These are phyloP conservation scores for Sabuloglossum arenarium DNA, from an alignment of 495 filamentous ascomycete genomes.

Conservation along the genomic window DNA sequence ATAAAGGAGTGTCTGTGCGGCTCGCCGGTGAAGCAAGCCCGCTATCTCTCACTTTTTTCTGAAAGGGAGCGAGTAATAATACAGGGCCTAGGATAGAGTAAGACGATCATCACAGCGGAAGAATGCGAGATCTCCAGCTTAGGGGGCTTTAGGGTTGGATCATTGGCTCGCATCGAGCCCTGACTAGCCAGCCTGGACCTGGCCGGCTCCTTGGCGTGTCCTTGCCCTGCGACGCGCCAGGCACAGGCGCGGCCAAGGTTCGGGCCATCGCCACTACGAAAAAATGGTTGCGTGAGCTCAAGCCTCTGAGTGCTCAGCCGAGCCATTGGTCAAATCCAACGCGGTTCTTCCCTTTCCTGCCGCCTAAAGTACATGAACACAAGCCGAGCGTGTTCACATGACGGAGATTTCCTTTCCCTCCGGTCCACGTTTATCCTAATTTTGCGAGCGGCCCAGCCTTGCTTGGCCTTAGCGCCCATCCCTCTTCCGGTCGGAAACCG, in stretches of 20 bases:
- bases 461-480: background rate
- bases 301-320: background rate
- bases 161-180: background rate
- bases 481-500: no score
- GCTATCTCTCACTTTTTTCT: no score
- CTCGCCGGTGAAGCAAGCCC: background rate
- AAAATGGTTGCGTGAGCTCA: no score
- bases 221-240: no score
- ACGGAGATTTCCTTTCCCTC: background rate
- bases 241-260: no score
- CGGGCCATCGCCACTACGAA: no score
- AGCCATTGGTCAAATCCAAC: background rate
- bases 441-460: background rate
- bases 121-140: constrained; percentile 1
- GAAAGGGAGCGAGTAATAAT: background rate
- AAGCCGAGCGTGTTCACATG: no score
- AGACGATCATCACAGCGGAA: background rate
- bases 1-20: background rate
- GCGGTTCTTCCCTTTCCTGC: background rate
- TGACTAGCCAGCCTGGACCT: no score
- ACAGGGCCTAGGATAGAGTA: background rate
- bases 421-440: background rate
- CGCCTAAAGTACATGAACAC: no score
- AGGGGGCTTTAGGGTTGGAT: background rate
- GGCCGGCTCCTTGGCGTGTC: no score